phyloP scores from a whole-genome alignment of 2,329 filamentous ascomycete species.

The Furcasterigmium furcatum region DNA sequence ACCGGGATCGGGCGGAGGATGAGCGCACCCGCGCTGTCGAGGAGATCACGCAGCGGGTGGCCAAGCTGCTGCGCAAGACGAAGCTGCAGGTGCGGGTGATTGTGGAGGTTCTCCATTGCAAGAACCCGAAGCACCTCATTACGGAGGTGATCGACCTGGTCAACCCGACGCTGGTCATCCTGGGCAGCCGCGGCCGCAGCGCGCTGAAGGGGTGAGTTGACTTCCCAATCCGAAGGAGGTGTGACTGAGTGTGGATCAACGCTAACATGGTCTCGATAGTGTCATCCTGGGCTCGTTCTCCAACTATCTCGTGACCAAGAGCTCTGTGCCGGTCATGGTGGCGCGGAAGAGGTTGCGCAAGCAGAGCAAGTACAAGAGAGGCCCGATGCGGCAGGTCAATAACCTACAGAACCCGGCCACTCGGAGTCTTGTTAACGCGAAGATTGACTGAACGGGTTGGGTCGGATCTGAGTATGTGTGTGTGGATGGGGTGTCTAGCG shows the following conservation, averaged over 20 bases:
- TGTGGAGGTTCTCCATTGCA: slow-evolving; percentile 96
- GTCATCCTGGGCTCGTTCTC: slow-evolving; percentile 95
- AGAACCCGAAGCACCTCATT: slow-evolving; percentile 93
- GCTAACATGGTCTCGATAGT: slow-evolving; percentile 45
- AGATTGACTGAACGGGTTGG: slow-evolving; percentile 74
- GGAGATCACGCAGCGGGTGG: slow-evolving; percentile 77
- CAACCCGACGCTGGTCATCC: slow-evolving; percentile 86
- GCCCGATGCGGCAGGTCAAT: slow-evolving; percentile 72
- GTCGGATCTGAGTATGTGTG: no score
- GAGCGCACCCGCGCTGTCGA: slow-evolving; percentile 80
- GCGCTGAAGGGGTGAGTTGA: slow-evolving; percentile 81
- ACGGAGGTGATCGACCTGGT: slow-evolving; percentile 96
- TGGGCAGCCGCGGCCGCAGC: slow-evolving; percentile 87
- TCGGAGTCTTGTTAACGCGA: slow-evolving; percentile 66
- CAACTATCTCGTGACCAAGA: slow-evolving; percentile 96
- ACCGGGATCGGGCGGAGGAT: slow-evolving; percentile 63
- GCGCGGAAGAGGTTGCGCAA: slow-evolving; percentile 87
- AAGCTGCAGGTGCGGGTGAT: slow-evolving; percentile 88
- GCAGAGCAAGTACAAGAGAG: slow-evolving; percentile 75
- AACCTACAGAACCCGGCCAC: slow-evolving; percentile 71
- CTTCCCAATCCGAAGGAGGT: no score
- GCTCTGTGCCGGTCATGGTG: slow-evolving; percentile 96
- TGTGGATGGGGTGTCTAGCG: no score
- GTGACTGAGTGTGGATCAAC: neutral
- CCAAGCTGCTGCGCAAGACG: slow-evolving; percentile 86